Conservation (phyloP, 2,329 filamentous ascomycete genomes). For the Shiraia bambusicola region DNA sequence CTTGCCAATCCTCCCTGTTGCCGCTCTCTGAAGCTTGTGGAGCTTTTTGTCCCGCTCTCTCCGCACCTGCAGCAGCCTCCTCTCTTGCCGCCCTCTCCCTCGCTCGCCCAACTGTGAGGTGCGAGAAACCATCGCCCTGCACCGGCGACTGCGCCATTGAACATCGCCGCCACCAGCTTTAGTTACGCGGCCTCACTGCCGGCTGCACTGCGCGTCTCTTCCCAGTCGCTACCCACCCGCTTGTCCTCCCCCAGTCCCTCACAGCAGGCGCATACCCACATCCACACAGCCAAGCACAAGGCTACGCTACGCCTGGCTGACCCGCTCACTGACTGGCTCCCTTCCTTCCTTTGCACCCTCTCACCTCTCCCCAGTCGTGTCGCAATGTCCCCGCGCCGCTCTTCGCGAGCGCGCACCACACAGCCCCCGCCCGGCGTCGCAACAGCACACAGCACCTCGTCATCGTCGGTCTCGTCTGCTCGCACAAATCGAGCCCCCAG, state of each 20-base stretch:
- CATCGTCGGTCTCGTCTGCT: constrained; percentile 69
- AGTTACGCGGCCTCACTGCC: constrained; percentile 10
- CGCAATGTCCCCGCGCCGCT: constrained; percentile 74
- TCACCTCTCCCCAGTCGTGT: constrained; percentile 6
- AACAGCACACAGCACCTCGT: constrained; percentile 74
- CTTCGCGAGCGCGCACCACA: constrained; percentile 81
- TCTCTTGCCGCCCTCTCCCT: constrained; percentile 27
- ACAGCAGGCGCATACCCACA: constrained; percentile 1
- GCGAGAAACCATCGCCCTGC: constrained; percentile 13
- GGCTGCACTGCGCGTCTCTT: constrained; percentile 10
- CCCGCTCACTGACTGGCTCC: constrained; percentile 9
- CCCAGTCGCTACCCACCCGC: constrained; percentile 13
- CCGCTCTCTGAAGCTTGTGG: constrained; percentile 40
- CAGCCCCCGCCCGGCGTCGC: constrained; percentile 65
- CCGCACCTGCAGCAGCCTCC: constrained; percentile 37
- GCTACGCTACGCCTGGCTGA: background rate
- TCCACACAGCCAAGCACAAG: no score
- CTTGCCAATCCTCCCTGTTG: constrained; percentile 30
- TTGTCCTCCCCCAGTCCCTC: constrained; percentile 15
- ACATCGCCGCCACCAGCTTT: constrained; percentile 7
- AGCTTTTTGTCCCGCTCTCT: constrained; percentile 43
- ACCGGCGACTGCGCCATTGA: constrained; percentile 11
- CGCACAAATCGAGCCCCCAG: constrained; percentile 74
- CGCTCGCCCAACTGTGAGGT: constrained; percentile 16
- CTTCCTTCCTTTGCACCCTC: constrained; percentile 3